Evolutionary conservation across 164 flowering plant genomes (phyloP).

Genomic region (Stephania japonica): DNA sequence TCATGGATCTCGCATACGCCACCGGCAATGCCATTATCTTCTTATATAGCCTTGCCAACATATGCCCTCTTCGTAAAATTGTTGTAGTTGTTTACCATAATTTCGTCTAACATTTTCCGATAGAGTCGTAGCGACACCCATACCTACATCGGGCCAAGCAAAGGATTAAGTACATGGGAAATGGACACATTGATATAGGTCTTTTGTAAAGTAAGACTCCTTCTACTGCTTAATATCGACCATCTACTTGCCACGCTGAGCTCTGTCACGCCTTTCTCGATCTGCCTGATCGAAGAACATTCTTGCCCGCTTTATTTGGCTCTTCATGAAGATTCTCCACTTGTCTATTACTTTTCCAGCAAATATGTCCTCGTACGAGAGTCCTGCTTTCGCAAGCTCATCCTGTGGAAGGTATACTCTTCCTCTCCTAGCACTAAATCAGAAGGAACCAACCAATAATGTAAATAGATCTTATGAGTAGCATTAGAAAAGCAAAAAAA

Average conservation of each 20-base stretch:
- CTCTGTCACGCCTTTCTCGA: conserved; percentile 66
- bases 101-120: conserved; percentile 72
- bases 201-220: background rate
- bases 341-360: conserved; percentile 76
- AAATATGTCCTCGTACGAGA: conserved; percentile 79
- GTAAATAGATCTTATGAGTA: background rate
- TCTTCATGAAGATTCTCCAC: conserved; percentile 82
- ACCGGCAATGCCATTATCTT: conserved; percentile 59
- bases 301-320: conserved; percentile 74
- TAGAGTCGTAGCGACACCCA: conserved; percentile 78
- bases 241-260: conserved; percentile 79
- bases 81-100: conserved; percentile 81
- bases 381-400: conserved; percentile 77
- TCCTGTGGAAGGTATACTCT: conserved; percentile 82
- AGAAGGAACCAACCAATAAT: background rate
- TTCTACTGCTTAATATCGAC: conserved; percentile 62
- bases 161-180: background rate
- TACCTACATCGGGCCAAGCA: conserved; percentile 37
- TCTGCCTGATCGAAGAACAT: conserved; percentile 82
- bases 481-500: background rate
- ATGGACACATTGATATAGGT: background rate
- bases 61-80: conserved; percentile 85
- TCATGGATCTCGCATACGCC: conserved; percentile 55
- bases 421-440: conserved; percentile 68
- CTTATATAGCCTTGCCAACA: conserved; percentile 67